These are phyloP conservation scores for Trichoderma gracile DNA, from an alignment of 2,329 filamentous ascomycete genomes.

Conservation along the genomic window DNA sequence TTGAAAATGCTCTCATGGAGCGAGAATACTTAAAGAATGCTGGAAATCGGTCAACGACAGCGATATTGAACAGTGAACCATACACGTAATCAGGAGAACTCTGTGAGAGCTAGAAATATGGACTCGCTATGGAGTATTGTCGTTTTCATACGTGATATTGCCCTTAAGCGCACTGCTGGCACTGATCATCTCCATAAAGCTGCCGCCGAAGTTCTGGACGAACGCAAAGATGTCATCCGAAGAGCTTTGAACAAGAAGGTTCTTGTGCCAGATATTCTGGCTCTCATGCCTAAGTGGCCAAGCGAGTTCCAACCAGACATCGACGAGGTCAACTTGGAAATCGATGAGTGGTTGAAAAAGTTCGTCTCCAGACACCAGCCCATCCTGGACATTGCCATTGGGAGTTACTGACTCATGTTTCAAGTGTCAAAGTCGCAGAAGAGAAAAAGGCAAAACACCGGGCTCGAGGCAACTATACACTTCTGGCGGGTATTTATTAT, in stretches of 20 bases:
- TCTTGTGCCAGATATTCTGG: background rate
- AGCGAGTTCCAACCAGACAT: slow-evolving; percentile 15
- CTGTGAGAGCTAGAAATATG: background rate
- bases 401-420: background rate
- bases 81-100: too few relatives aligned
- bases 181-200: background rate
- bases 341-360: slow-evolving; percentile 18
- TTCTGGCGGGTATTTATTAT: slow-evolving; percentile 10
- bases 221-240: background rate
- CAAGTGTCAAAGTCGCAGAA: slow-evolving; percentile 9
- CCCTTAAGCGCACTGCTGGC: background rate
- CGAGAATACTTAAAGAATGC: background rate
- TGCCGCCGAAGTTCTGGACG: background rate
- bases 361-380: background rate
- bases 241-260: background rate
- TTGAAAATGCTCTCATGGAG: background rate
- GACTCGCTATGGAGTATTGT: background rate
- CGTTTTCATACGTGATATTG: slow-evolving; percentile 1
- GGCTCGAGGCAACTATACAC: slow-evolving; percentile 15
- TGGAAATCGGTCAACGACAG: background rate
- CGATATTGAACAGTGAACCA: background rate
- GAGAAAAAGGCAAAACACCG: slow-evolving; percentile 20
- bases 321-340: slow-evolving; percentile 11
- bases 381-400: background rate
- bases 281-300: background rate